Evolutionary conservation across 441 rosid species (phyloP).

Genomic region (Francoa sonchifolia): DNA sequence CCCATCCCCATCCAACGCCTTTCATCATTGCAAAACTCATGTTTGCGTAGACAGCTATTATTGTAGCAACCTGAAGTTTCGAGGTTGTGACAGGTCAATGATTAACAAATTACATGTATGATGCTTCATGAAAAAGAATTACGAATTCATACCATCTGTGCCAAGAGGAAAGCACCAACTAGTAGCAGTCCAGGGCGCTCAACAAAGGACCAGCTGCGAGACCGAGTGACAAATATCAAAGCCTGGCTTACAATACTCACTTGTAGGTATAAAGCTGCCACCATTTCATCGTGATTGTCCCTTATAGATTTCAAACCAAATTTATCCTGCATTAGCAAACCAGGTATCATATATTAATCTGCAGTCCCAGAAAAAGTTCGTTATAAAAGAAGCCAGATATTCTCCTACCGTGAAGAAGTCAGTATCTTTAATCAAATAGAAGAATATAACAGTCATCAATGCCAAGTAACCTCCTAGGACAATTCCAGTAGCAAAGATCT

Average conservation of each 20-base stretch:
- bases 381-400: too few species aligned
- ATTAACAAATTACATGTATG: too few species aligned
- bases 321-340: too few species aligned
- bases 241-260: slow-evolving; percentile 97
- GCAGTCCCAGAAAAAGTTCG: neutral
- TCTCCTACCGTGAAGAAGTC: slow-evolving; percentile 85
- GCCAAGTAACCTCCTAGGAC: slow-evolving; percentile 91
- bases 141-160: slow-evolving; percentile 66
- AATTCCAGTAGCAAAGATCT: slow-evolving; percentile 83
- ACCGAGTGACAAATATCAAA: slow-evolving; percentile 88
- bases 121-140: too few species aligned
- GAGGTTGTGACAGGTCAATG: too few species aligned
- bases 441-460: slow-evolving; percentile 70
- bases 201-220: slow-evolving; percentile 77
- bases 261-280: slow-evolving; percentile 76
- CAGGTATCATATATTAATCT: neutral
- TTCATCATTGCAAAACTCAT: slow-evolving; percentile 75
- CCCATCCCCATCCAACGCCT: slow-evolving; percentile 98
- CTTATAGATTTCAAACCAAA: too few species aligned
- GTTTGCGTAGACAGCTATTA: slow-evolving; percentile 70
- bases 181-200: slow-evolving; percentile 79
- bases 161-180: slow-evolving; percentile 73
- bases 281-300: too few species aligned
- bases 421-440: slow-evolving; percentile 62
- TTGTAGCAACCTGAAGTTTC: slow-evolving; percentile 58